Evolutionary conservation across 2,329 filamentous ascomycete genomes (phyloP).

Genomic region (Cladosporium colombiae): DNA sequence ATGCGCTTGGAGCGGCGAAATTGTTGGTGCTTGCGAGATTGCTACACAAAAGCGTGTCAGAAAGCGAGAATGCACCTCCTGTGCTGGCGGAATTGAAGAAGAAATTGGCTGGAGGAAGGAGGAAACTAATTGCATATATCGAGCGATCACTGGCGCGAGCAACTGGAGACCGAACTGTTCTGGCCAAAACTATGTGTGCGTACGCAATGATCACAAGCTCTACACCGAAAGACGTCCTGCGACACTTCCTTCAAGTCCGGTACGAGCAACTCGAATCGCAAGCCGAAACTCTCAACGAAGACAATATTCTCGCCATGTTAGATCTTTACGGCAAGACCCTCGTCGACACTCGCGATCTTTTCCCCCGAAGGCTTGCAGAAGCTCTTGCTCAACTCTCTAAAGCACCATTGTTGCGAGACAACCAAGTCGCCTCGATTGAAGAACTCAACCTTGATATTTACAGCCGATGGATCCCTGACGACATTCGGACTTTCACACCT

Average conservation of each 20-base stretch:
- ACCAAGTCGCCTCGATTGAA: constrained; percentile 64
- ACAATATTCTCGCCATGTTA: constrained; percentile 64
- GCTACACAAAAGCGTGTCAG: constrained; percentile 70
- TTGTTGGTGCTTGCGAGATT: constrained; percentile 71
- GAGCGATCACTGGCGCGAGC: constrained; percentile 52
- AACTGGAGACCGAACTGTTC: constrained; percentile 42
- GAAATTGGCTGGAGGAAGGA: constrained; percentile 62
- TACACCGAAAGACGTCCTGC: constrained; percentile 74
- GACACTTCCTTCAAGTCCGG: constrained; percentile 75
- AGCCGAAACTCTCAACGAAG: constrained; percentile 56
- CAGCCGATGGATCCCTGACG: constrained; percentile 76
- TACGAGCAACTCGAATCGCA: constrained; percentile 66
- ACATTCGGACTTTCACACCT: constrained; percentile 81
- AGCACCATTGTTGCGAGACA: constrained; percentile 70
- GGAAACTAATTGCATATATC: constrained; percentile 64
- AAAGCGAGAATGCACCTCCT: constrained; percentile 48
- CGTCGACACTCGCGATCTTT: constrained; percentile 72
- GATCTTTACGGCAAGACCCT: constrained; percentile 75
- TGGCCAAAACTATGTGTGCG: constrained; percentile 75
- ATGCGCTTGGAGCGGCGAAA: constrained; percentile 61
- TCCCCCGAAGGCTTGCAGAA: constrained; percentile 71
- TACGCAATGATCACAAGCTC: constrained; percentile 81
- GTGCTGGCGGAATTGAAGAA: constrained; percentile 65
- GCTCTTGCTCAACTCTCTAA: constrained; percentile 69
- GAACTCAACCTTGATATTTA: constrained; percentile 76